These are phyloP conservation scores for Podospora appendiculata DNA, from an alignment of 495 filamentous ascomycete species.

Conservation along the genomic window DNA sequence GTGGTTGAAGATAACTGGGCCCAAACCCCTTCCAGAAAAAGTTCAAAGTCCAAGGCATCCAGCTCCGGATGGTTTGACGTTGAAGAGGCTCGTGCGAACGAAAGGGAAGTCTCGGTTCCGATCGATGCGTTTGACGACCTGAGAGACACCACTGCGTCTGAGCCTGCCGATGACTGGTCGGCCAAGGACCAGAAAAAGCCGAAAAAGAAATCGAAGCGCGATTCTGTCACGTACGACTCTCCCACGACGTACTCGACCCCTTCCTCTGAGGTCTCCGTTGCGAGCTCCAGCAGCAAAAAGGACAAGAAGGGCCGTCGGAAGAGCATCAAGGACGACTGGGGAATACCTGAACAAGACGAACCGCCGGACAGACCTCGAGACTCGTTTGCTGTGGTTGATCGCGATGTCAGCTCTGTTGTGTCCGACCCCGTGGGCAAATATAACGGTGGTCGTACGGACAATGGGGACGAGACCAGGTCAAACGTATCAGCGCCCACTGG, in stretches of 20 bases:
- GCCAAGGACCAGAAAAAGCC: constrained; percentile 11
- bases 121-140: constrained; percentile 1
- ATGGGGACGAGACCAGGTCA: constrained; percentile 32
- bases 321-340: constrained; percentile 24
- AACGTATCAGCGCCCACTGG: constrained; percentile 27
- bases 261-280: constrained; percentile 20
- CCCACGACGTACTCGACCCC: constrained; percentile 17
- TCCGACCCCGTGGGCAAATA: constrained; percentile 26
- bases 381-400: constrained; percentile 20
- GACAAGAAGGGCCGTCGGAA: constrained; percentile 18
- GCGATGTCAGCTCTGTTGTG: constrained; percentile 36
- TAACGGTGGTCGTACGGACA: constrained; percentile 17
- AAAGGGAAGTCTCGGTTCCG: neutral
- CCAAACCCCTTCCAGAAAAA: constrained; percentile 15
- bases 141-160: neutral
- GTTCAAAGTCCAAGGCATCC: constrained; percentile 22
- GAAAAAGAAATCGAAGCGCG: constrained; percentile 24
- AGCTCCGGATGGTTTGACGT: constrained; percentile 17
- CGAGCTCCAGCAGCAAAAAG: constrained; percentile 17
- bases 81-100: constrained; percentile 1
- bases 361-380: constrained; percentile 25
- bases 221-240: constrained; percentile 15
- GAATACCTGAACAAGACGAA: constrained; percentile 23
- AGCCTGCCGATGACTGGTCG: constrained; percentile 14
- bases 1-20: constrained; percentile 9